These are phyloP conservation scores for Tolypocladium album DNA, from an alignment of 2,329 filamentous ascomycete genomes.

Conservation along the genomic window DNA sequence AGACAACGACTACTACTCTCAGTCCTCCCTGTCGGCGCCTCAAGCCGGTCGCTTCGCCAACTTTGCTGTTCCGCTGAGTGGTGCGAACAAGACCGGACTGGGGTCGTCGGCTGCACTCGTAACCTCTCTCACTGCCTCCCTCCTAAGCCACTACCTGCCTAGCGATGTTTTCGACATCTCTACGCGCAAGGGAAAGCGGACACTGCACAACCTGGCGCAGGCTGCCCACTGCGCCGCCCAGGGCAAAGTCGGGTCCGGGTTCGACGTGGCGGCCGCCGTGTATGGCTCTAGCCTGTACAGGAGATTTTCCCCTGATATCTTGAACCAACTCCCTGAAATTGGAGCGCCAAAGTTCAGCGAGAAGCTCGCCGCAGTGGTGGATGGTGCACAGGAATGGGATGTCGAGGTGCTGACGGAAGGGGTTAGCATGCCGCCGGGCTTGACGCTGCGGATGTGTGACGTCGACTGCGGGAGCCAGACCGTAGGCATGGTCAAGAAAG, in stretches of 20 bases:
- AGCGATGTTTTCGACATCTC: constrained; percentile 42
- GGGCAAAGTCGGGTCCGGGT: constrained; percentile 91
- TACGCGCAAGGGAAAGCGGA: constrained; percentile 40
- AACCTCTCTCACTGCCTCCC: constrained; percentile 69
- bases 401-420: constrained; percentile 60
- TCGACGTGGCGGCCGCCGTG: constrained; percentile 87
- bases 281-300: constrained; percentile 86
- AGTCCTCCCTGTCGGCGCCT: constrained; percentile 19
- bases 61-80: constrained; percentile 63
- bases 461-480: constrained; percentile 92
- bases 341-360: constrained; percentile 56
- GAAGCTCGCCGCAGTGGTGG: constrained; percentile 54
- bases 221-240: constrained; percentile 91
- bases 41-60: constrained; percentile 53
- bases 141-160: constrained; percentile 67
- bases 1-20: constrained; percentile 95
- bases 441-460: constrained; percentile 85
- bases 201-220: constrained; percentile 87
- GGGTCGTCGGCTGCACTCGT: constrained; percentile 92
- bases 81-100: constrained; percentile 90
- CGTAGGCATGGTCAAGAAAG: constrained; percentile 89
- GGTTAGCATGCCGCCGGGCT: constrained; percentile 59
- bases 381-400: constrained; percentile 62
- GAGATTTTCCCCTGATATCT: constrained; percentile 75
- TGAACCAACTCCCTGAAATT: constrained; percentile 56